Evolutionary conservation across 345 rosid species (phyloP), one percentile per base, ranked within the genome.

Genomic region (Melastoma malabathricum): DNA sequence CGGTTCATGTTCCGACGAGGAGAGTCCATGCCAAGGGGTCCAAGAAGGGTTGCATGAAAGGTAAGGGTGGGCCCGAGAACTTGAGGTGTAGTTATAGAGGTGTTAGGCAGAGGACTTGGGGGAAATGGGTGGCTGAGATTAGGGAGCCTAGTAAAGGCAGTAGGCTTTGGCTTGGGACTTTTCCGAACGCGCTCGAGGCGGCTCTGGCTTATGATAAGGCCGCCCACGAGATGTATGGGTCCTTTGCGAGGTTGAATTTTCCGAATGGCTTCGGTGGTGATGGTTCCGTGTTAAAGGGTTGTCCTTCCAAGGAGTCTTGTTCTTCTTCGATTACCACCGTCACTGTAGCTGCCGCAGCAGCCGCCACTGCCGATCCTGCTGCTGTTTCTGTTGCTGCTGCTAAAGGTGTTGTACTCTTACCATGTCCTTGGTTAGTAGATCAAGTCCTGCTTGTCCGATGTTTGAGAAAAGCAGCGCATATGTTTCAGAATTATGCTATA

Each of bases 31-130:
- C 60, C 1, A 59, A 59, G 46, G 64, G 70, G 47, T 66, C 70
- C 20, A 66, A 57, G 58, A 66, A 60, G 59, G 70, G 70, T 6
- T 66, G 70, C 51, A 67, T 67, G 71, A 61, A 57, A 48, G 71
- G 71, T n/a, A 67, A 67, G 44, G 71, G 71, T 27, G 71, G 71
- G 16, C 71, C 72, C 14, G 72, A 62, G 53, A 68, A 68, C 38
- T 45, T 52, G 34, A 14, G 57, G 19, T 67, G 71, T 63, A 53
- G 50, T 12, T 68, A 52, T 57, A 62, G 64, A 22, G 72, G 72
- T 13, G 72, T 68, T 43, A 53, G 72, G 57, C 67, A 62, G 59
- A 46, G 72, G 57, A 58, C 67, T 25, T 68, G 72, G 72, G 72
- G 72, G 16, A 67, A 67, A 45, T 67, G 66, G 66, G 71, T 62